Evolutionary conservation across 1,284 basidiomycete species (phyloP), one percentile per base, ranked within the genome.

Genomic region (Leccinum colubrinum): DNA sequence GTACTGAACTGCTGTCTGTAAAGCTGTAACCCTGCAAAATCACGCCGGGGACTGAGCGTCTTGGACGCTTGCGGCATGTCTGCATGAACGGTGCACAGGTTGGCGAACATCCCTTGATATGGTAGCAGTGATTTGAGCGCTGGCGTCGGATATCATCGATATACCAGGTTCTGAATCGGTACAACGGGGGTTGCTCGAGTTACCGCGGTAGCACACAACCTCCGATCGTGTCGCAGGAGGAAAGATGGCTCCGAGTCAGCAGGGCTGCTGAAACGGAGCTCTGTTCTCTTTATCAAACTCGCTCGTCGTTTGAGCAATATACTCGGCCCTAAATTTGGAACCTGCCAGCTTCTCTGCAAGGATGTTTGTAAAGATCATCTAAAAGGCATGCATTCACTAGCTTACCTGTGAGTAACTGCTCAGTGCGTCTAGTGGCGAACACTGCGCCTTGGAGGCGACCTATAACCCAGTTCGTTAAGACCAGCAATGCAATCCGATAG

Each of bases 161-260:
- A 4, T 65, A 80, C 83, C 77, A 25, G 78, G 70, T 22, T 82
- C 79, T 0, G 70, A 67, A 62, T 84, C 80, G 0, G 71, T 76
- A 83, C 83, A 85, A 14, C 67, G 67, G 20, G 81, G 81, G 27
- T 73, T 68, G 5, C 46, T 43, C 5, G 67, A 59, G 15, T 61
- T 62, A 0, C 84, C 84, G 37, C 75, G 71, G 62, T 85, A 85
- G 51, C 77, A 79, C 39, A 73, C 68, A 6, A 83, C 71, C 66
- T 79, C 66, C 55, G 14, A 80, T 67, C 7, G 66, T 67, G 15
- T 73, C 65, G 30, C 72, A 67, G 6, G 65, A 68, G 3, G 60
- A 74, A 81, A 4, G 74, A 75, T 6, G 74, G 65, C 12, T n/a
- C n/a, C n/a, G n/a, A n/a, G n/a, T 78, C 76, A 2, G 61, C 51